These are phyloP conservation scores for Aspergillus flavus DNA, from an alignment of 2,329 filamentous ascomycete species.

Conservation along the genomic window DNA sequence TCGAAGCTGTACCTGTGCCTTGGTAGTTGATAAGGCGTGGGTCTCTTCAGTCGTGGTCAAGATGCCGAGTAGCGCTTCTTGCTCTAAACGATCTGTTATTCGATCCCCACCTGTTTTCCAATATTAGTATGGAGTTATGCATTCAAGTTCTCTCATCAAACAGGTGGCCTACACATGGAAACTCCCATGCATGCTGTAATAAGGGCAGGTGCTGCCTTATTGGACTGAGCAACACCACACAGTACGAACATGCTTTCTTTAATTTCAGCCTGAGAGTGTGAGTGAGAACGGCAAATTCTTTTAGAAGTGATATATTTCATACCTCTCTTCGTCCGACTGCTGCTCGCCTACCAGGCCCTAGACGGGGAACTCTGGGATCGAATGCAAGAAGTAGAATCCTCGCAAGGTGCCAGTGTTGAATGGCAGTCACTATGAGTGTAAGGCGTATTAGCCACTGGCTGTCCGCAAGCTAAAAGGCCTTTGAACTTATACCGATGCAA, in stretches of 20 bases:
- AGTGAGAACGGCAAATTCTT: not conserved
- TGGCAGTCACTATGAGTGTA: constrained; percentile 54
- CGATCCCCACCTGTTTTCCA: constrained; percentile 10
- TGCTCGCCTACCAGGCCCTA: constrained; percentile 18
- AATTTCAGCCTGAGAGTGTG: constrained; percentile 4
- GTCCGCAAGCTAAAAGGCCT: not conserved
- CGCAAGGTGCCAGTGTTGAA: constrained; percentile 62
- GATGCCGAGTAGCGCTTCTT: constrained; percentile 13
- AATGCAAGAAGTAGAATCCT: constrained; percentile 59
- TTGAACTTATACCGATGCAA: constrained; percentile 31
- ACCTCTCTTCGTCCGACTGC: constrained; percentile 5
- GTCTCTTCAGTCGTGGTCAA: constrained; percentile 11
- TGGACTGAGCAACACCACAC: constrained; percentile 15
- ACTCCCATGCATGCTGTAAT: constrained; percentile 17
- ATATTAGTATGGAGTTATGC: not conserved
- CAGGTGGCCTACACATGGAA: constrained; percentile 11
- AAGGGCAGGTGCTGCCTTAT: constrained; percentile 13
- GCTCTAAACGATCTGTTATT: constrained; percentile 8
- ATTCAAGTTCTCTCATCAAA: not conserved
- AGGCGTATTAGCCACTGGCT: not conserved
- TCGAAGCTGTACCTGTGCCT: constrained; percentile 10
- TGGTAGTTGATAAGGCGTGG: constrained; percentile 11
- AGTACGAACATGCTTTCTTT: constrained; percentile 12
- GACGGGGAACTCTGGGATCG: constrained; percentile 45
- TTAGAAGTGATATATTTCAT: not conserved